Evolutionary conservation across 345 rosid species (phyloP).

Genomic region (Pugionium dolabratum): DNA sequence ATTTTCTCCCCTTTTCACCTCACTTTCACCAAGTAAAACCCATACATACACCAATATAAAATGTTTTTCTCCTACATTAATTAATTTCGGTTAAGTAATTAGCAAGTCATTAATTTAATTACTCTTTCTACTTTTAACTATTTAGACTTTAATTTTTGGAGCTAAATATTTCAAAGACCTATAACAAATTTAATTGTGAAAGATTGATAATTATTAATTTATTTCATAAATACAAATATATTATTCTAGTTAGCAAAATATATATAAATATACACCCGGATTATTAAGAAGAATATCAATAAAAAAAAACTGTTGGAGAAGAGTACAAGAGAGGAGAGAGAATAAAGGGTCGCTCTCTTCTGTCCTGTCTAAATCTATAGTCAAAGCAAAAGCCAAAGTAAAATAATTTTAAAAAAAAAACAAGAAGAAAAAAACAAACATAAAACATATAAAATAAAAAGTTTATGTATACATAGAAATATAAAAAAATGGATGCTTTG

Average conservation of each 20-base stretch:
- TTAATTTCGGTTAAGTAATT: neutral
- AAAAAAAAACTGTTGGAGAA: slow-evolving; percentile 17
- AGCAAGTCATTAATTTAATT: neutral
- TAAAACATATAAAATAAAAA: too few species aligned
- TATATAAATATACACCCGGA: neutral
- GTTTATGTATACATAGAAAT: too few species aligned
- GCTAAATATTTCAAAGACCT: neutral
- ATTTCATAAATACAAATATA: too few species aligned
- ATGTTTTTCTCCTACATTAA: neutral
- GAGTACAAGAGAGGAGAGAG: slow-evolving; percentile 40
- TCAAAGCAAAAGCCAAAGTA: slow-evolving; percentile 49
- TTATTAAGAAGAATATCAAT: slow-evolving; percentile 23
- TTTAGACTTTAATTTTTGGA: neutral
- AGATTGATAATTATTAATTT: too few species aligned
- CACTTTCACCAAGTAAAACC: neutral
- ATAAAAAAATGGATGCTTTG: slow-evolving; percentile 29
- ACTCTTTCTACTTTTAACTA: neutral
- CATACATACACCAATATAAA: neutral
- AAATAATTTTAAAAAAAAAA: slow-evolving; percentile 23
- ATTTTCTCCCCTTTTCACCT: neutral
- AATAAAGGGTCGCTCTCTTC: slow-evolving; percentile 41
- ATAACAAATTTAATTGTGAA: neutral
- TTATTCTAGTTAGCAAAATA: too few species aligned
- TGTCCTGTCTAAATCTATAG: slow-evolving; percentile 48
- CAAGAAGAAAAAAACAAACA: too few species aligned